phyloP scores from a whole-genome alignment of 2,329 filamentous ascomycete species.

The Paraphaeosphaeria sporulosa region DNA sequence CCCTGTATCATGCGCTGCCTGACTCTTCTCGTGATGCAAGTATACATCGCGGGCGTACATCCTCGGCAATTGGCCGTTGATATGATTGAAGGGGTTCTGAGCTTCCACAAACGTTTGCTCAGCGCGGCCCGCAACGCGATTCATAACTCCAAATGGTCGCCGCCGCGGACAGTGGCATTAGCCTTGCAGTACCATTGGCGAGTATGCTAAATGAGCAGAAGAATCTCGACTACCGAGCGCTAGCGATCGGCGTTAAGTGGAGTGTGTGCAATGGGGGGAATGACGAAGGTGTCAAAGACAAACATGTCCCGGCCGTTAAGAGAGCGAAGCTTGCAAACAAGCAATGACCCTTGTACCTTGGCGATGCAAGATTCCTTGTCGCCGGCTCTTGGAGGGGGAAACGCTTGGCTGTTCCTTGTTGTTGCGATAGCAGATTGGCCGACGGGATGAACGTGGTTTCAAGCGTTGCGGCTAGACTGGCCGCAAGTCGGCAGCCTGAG shows the following conservation, averaged over 20 bases:
- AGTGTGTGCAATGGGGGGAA: not conserved
- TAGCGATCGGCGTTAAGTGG: slow-evolving; percentile 7
- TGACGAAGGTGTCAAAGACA: slow-evolving; percentile 25
- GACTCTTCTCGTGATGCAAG: not conserved
- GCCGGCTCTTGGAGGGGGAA: slow-evolving; percentile 27
- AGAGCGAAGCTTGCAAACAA: slow-evolving; percentile 25
- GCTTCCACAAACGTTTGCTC: slow-evolving; percentile 7
- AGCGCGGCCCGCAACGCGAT: slow-evolving; percentile 12
- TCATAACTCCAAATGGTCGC: slow-evolving; percentile 6
- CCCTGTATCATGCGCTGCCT: not conserved
- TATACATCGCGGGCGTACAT: slow-evolving; percentile 7
- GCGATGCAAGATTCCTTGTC: slow-evolving; percentile 32
- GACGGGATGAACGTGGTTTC: slow-evolving; percentile 4
- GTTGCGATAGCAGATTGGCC: slow-evolving; percentile 9
- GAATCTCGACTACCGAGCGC: slow-evolving; percentile 1
- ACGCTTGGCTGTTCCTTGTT: slow-evolving; percentile 14
- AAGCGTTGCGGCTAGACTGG: not conserved
- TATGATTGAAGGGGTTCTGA: slow-evolving; percentile 14
- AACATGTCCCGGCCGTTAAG: slow-evolving; percentile 30
- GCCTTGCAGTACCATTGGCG: slow-evolving; percentile 20
- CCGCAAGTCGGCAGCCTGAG: not conserved
- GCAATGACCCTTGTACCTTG: slow-evolving; percentile 37
- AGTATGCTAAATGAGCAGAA: slow-evolving; percentile 17
- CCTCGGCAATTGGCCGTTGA: slow-evolving; percentile 17
- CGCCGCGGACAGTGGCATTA: not conserved